phyloP scores from a whole-genome alignment of 352 stramenopile genomes.

The Globisporangium radiosum region DNA sequence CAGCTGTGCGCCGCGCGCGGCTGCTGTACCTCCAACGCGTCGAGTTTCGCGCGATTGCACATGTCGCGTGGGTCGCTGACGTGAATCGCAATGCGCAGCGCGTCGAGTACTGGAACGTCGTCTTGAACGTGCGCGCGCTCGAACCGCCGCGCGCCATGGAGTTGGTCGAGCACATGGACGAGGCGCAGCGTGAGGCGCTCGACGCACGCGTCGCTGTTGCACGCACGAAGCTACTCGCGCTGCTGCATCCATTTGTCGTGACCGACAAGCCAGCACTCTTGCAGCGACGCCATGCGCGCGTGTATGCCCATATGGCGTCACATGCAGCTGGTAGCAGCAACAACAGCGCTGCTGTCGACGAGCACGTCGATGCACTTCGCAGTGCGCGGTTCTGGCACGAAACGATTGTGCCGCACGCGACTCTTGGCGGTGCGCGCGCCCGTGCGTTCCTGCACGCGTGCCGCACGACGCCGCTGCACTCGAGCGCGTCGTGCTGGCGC shows the following conservation, averaged over 20 bases:
- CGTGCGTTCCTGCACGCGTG: slow-evolving; percentile 33
- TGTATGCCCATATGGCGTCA: slow-evolving; percentile 16
- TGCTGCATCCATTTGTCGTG: slow-evolving; percentile 51
- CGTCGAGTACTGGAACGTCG: slow-evolving; percentile 71
- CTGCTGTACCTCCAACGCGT: slow-evolving; percentile 60
- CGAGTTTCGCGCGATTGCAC: slow-evolving; percentile 62
- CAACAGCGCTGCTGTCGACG: not conserved
- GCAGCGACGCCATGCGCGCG: slow-evolving; percentile 34
- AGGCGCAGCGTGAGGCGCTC: slow-evolving; percentile 36
- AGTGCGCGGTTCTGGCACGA: slow-evolving; percentile 64
- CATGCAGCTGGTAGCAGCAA: not conserved
- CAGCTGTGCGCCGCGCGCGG: slow-evolving; percentile 24
- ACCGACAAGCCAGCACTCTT: slow-evolving; percentile 35
- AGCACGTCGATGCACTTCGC: slow-evolving; percentile 29
- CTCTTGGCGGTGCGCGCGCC: slow-evolving; percentile 31
- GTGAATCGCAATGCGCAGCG: slow-evolving; percentile 47
- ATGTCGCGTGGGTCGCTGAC: slow-evolving; percentile 63
- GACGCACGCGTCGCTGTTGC: slow-evolving; percentile 50
- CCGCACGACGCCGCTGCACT: slow-evolving; percentile 11
- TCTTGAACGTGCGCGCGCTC: slow-evolving; percentile 53
- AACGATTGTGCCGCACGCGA: slow-evolving; percentile 20
- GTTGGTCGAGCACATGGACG: slow-evolving; percentile 53
- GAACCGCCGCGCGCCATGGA: slow-evolving; percentile 47
- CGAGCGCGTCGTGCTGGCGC: slow-evolving; percentile 30
- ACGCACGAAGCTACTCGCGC: slow-evolving; percentile 37